Base-by-base conservation (phyloP, 805 yeast genomes). In the Saccharomycopsis synnaedendra region DNA sequence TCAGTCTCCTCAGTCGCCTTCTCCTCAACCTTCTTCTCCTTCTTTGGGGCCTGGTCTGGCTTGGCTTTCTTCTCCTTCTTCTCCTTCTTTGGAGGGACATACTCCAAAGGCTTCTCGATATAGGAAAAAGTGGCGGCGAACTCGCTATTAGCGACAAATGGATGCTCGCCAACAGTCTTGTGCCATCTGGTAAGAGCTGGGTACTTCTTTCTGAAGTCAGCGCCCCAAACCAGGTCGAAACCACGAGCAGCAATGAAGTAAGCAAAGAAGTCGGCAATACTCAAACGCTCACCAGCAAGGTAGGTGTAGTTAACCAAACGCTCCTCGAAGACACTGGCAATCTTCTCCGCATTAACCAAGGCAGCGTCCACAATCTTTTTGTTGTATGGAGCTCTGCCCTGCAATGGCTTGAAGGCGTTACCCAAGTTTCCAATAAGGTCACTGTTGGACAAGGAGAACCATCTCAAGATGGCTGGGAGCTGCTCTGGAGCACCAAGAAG, bases 71-170 rank as follows among this genome's bases (percentile, higher is more conserved):
- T 69, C 60, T 70, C 72, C 70, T 75, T 82, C 88, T 84, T 85
- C 76, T 76, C 77, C 69, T 52, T 52, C 48, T 52, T 52, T 47
- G 54, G 52, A 42, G 62, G 53, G 45, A 58, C 61, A 31, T 39
- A 46, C 66, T 82, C 84, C 55, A 71, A 61, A 57, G 87, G 83
- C 67, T 76, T 80, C 48, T 75, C 88, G 49, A 72, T 71, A 66
- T 79, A 75, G 64, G 75, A 62, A 59, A 76, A 67, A 57, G 74
- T 72, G 45, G 71, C 73, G 60, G 69, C 71, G 37, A 32, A 28
- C 3, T 37, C 48, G 36, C 46, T 37, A 32, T 36, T 36, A 32
- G 46, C 43, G 38, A 51, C 29, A 62, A 69, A 68, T 39, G 66
- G 69, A 45, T 39, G 28, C 34, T 31, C 54, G 27, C 39, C 19